phyloP scores from a whole-genome alignment of 352 stramenopile genomes.

The Pythium vanterpoolii region DNA sequence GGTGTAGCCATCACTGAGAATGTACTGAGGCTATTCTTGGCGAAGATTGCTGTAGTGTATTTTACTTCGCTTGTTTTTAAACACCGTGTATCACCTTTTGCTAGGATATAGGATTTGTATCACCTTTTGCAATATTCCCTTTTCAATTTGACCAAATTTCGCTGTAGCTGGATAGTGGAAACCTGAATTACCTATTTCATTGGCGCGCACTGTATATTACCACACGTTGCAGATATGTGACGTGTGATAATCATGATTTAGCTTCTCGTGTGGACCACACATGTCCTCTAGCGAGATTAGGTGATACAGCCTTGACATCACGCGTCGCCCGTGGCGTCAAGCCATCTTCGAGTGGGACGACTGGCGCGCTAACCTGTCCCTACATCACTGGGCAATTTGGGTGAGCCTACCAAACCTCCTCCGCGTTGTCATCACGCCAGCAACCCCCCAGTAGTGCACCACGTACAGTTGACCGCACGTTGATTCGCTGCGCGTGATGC shows the following conservation, averaged over 20 bases:
- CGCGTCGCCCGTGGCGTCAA: background rate
- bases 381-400: background rate
- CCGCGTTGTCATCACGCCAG: constrained; percentile 1
- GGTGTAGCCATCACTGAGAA: too few relatives aligned
- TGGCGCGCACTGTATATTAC: background rate
- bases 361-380: background rate
- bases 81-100: too few relatives aligned
- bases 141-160: too few relatives aligned
- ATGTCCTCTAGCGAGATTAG: background rate
- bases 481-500: background rate
- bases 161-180: too few relatives aligned
- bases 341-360: background rate
- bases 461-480: background rate
- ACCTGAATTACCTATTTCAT: too few relatives aligned
- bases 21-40: too few relatives aligned
- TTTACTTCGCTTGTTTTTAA: too few relatives aligned
- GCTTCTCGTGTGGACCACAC: background rate
- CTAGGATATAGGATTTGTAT: too few relatives aligned
- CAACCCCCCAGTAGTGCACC: background rate
- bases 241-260: background rate
- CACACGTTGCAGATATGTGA: constrained; percentile 11
- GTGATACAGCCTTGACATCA: background rate
- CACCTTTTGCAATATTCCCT: too few relatives aligned
- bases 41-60: too few relatives aligned
- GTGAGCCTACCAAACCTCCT: background rate